phyloP scores from a whole-genome alignment of 441 rosid species.

The Jatropha podagrica region DNA sequence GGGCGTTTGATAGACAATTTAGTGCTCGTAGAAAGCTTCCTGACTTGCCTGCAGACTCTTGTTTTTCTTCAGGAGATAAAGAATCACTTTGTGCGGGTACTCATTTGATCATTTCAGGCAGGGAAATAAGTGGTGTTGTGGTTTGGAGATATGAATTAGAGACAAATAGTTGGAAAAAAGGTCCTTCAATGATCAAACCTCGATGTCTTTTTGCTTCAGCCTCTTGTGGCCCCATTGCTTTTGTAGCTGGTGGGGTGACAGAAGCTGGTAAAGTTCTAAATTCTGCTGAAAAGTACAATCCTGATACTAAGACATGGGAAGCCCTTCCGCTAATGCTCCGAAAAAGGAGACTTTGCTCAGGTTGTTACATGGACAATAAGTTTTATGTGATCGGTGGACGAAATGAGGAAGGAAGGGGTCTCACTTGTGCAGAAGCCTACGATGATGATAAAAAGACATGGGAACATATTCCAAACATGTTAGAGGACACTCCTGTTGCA shows the following conservation, averaged over 20 bases:
- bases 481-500: slow-evolving; percentile 48
- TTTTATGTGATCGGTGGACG: slow-evolving; percentile 79
- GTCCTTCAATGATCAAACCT: slow-evolving; percentile 66
- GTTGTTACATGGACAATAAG: slow-evolving; percentile 71
- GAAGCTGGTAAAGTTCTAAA: slow-evolving; percentile 41
- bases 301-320: slow-evolving; percentile 68
- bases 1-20: slow-evolving; percentile 60
- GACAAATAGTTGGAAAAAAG: slow-evolving; percentile 69
- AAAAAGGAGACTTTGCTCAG: slow-evolving; percentile 60
- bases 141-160: slow-evolving; percentile 78
- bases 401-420: slow-evolving; percentile 42
- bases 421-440: slow-evolving; percentile 78
- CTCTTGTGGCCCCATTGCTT: slow-evolving; percentile 55
- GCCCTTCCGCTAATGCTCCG: slow-evolving; percentile 49
- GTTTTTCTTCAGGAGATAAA: slow-evolving; percentile 62
- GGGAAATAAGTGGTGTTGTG: slow-evolving; percentile 54
- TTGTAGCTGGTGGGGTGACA: slow-evolving; percentile 75
- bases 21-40: slow-evolving; percentile 54
- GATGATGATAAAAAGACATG: slow-evolving; percentile 51
- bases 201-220: slow-evolving; percentile 85
- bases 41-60: slow-evolving; percentile 61
- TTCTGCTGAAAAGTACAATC: slow-evolving; percentile 65
- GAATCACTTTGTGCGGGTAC: slow-evolving; percentile 85
- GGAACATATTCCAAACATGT: slow-evolving; percentile 63
- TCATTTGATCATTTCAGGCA: slow-evolving; percentile 77